These are phyloP conservation scores for Harringtonia lauricola DNA, from an alignment of 2,329 filamentous ascomycete species.

Conservation along the genomic window DNA sequence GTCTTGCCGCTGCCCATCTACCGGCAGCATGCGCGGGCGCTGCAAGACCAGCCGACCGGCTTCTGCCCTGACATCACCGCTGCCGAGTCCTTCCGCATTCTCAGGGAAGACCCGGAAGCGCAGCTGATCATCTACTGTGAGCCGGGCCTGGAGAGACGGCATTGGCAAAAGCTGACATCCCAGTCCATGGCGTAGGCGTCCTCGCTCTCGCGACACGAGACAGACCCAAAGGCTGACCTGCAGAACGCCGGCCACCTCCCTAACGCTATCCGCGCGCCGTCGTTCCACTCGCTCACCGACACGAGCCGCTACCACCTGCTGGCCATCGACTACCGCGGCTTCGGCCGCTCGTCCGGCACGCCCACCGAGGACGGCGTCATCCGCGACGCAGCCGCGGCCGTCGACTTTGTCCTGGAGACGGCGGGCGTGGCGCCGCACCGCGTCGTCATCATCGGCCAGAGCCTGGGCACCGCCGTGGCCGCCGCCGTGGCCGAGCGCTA, in stretches of 20 bases:
- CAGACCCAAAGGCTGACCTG: too few species aligned
- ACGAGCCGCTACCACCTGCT: constrained; percentile 69
- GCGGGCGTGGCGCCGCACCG: constrained; percentile 55
- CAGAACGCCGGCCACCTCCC: constrained; percentile 84
- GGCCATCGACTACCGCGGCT: constrained; percentile 87
- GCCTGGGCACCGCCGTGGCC: constrained; percentile 76
- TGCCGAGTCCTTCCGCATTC: constrained; percentile 47
- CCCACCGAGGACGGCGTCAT: constrained; percentile 77
- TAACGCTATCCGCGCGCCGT: constrained; percentile 63
- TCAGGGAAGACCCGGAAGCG: constrained; percentile 52
- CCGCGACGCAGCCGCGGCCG: constrained; percentile 60
- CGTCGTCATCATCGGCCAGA: constrained; percentile 78
- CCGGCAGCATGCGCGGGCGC: constrained; percentile 52
- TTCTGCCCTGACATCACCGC: constrained; percentile 41
- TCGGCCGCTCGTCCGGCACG: constrained; percentile 66
- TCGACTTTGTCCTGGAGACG: constrained; percentile 59
- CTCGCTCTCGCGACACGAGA: constrained; percentile 6
- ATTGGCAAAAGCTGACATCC: constrained; percentile 5
- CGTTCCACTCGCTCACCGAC: constrained; percentile 66
- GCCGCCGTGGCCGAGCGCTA: constrained; percentile 65
- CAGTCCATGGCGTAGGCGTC: constrained; percentile 50
- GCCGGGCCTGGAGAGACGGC: too few species aligned
- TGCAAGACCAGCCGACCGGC: constrained; percentile 41
- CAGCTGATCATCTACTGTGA: constrained; percentile 54
- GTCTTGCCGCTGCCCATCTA: constrained; percentile 72